phyloP scores from a whole-genome alignment of 768 basidiomycete species.

The Suillus plorans region DNA sequence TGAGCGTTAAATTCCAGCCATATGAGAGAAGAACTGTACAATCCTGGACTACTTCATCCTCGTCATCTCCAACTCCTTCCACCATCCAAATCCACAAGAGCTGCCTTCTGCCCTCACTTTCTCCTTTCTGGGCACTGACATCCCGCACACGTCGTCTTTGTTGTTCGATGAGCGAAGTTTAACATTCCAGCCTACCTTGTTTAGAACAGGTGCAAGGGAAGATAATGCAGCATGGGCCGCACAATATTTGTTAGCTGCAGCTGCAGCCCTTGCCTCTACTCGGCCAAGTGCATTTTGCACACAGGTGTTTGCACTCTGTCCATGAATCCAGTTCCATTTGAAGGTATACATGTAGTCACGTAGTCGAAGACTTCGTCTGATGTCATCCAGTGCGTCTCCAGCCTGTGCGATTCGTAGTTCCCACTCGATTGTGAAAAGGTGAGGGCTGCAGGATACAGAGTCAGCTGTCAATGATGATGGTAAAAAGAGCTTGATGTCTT shows the following conservation, averaged over 20 bases:
- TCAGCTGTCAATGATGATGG: background rate
- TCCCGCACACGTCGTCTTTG: background rate
- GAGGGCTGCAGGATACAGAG: background rate
- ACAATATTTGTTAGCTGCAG: slow-evolving; percentile 7
- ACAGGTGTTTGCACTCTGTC: slow-evolving; percentile 12
- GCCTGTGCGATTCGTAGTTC: background rate
- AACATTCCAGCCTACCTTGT: background rate
- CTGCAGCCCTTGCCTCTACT: slow-evolving; percentile 10
- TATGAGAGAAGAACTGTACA: background rate
- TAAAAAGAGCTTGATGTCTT: background rate
- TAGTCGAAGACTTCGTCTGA: slow-evolving; percentile 10
- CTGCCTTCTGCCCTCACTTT: slow-evolving; percentile 9
- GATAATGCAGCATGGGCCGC: slow-evolving; percentile 9
- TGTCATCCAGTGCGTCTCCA: slow-evolving; percentile 6
- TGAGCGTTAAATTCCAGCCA: too few species aligned
- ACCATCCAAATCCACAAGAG: slow-evolving; percentile 11
- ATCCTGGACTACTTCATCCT: background rate
- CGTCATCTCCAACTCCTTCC: background rate
- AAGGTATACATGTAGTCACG: slow-evolving; percentile 10
- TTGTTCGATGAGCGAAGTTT: background rate
- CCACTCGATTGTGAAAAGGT: slow-evolving; percentile 1
- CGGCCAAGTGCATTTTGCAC: slow-evolving; percentile 4
- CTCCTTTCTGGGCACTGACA: background rate
- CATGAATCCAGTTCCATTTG: slow-evolving; percentile 14
- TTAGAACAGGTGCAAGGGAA: background rate